These are phyloP conservation scores for Penstemon newberryi DNA, from an alignment of 257 asterid species.

Conservation along the genomic window DNA sequence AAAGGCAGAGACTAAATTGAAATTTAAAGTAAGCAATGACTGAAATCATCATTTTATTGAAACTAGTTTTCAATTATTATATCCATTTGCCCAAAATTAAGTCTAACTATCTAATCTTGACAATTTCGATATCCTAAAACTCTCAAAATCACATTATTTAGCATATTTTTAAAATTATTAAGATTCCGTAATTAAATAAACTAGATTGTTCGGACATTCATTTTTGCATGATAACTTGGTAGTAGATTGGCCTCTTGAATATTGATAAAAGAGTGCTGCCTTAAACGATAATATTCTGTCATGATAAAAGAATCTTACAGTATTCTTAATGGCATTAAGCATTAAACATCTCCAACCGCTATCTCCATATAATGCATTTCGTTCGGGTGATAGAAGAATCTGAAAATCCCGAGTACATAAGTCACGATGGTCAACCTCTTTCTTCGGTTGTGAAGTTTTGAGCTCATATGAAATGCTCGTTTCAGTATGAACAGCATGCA, in stretches of 20 bases:
- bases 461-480: slow-evolving; percentile 61
- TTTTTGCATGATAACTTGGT: neutral
- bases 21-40: neutral
- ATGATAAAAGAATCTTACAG: slow-evolving; percentile 52
- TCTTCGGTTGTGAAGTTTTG: slow-evolving; percentile 33
- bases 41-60: neutral
- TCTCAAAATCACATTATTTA: neutral
- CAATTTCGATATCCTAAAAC: neutral
- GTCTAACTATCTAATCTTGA: neutral
- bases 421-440: slow-evolving; percentile 36
- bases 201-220: neutral
- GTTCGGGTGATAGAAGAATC: slow-evolving; percentile 63
- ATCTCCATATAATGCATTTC: slow-evolving; percentile 70
- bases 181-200: neutral
- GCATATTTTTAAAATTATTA: neutral
- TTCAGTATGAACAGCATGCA: slow-evolving; percentile 66
- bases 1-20: slow-evolving; percentile 6
- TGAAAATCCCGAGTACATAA: slow-evolving; percentile 42
- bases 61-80: neutral
- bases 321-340: slow-evolving; percentile 60
- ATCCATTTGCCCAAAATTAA: neutral
- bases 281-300: slow-evolving; percentile 14
- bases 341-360: slow-evolving; percentile 67
- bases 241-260: slow-evolving; percentile 5
- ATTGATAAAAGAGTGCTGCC: neutral